Percentiles rank a stretch among this genome's conserved stretches.
Conservation (phyloP, 2,329 filamentous ascomycete genomes). For the Berkeleyomyces basicola region DNA sequence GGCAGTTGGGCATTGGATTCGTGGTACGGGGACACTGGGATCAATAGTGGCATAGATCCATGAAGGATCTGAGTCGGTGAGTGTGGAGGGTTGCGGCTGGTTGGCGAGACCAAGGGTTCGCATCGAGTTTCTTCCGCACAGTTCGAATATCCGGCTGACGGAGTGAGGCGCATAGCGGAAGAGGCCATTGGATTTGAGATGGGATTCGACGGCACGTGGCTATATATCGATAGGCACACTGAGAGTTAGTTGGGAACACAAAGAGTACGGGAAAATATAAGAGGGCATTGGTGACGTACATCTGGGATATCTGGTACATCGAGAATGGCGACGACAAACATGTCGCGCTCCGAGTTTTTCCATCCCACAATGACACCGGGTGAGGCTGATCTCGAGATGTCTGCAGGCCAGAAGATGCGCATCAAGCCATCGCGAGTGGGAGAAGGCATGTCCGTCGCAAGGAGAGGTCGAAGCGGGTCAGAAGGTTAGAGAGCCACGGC, state of each 20-base stretch:
- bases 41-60: slow-evolving; percentile 47
- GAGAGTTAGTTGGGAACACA: not conserved
- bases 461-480: slow-evolving; percentile 29
- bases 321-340: slow-evolving; percentile 78
- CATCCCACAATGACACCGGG: slow-evolving; percentile 87
- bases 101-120: slow-evolving; percentile 79
- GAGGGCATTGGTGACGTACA: slow-evolving; percentile 31
- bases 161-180: slow-evolving; percentile 70
- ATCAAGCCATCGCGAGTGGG: slow-evolving; percentile 73
- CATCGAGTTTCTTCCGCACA: slow-evolving; percentile 70
- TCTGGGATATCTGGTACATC: slow-evolving; percentile 89
- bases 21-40: slow-evolving; percentile 41
- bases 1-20: slow-evolving; percentile 53
- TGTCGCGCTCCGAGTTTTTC: slow-evolving; percentile 79
- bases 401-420: slow-evolving; percentile 96
- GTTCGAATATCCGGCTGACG: slow-evolving; percentile 60
- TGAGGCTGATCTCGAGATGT: slow-evolving; percentile 52
- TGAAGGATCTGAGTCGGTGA: slow-evolving; percentile 44
- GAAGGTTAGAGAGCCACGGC: slow-evolving; percentile 52
- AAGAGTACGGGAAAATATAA: too few relatives aligned
- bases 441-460: slow-evolving; percentile 33
- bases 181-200: slow-evolving; percentile 66
- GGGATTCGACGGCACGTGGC: slow-evolving; percentile 71
- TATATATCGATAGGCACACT: slow-evolving; percentile 20
- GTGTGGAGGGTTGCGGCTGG: slow-evolving; percentile 26